phyloP scores from a whole-genome alignment of 2,329 filamentous ascomycete species.

The Thelonectria rubi region DNA sequence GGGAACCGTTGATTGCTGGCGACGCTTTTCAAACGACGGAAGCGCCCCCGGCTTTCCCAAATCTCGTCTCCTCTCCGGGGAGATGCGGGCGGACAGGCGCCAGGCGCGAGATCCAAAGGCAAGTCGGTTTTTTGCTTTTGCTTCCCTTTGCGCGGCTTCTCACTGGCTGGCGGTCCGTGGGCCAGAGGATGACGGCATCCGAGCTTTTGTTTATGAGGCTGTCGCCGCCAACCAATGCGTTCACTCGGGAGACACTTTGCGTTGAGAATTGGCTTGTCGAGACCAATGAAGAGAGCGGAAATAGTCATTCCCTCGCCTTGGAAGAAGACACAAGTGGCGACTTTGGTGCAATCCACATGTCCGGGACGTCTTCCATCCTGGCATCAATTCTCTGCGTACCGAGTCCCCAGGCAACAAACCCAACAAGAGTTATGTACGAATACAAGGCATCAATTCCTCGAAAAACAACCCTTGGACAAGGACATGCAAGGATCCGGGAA shows the following conservation, averaged over 20 bases:
- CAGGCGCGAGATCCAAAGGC: not conserved
- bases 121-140: not conserved
- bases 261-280: not conserved
- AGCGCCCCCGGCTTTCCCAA: not conserved
- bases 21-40: not conserved
- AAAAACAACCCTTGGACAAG: not conserved
- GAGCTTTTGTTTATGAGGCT: not conserved
- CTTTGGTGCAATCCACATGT: not conserved
- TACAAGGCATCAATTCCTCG: not conserved
- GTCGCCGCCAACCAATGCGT: not conserved
- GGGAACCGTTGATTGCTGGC: not conserved
- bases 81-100: not conserved
- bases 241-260: not conserved
- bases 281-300: not conserved
- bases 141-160: constrained; percentile 9
- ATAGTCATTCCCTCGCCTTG: not conserved
- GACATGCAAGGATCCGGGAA: constrained; percentile 20
- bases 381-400: no score
- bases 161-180: constrained; percentile 14
- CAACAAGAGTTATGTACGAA: no score
- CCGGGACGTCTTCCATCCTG: not conserved
- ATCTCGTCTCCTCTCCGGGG: not conserved
- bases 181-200: not conserved
- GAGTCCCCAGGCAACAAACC: no score
- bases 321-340: not conserved